Evolutionary conservation across 768 basidiomycete species (phyloP), one percentile per base, ranked within the genome.

Genomic region (Tulasnella sp.): DNA sequence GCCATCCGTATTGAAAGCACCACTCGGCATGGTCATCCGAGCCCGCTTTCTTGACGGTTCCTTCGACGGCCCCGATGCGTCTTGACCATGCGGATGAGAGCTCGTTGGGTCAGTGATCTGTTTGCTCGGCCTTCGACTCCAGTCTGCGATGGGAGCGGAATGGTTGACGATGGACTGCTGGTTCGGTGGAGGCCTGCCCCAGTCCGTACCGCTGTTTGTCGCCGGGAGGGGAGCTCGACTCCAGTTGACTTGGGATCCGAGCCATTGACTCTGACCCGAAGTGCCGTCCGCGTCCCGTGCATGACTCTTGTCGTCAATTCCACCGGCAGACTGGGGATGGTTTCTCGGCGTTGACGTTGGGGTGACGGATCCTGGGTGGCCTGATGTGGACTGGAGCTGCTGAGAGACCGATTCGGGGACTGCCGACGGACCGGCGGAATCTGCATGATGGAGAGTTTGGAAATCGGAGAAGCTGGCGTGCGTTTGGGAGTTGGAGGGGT

Each of bases 351-450:
- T 14, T 22, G 58, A 60, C 2, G 77, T 46, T 78, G 77, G 41
- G 24, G 77, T 31, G 22, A 40, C 50, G 1, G 46, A 46, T 46
- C 54, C 54, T n/a, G 9, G 18, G 72, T 73, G 72, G 31, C 37
- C 34, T 75, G 74, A 48, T 6, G 46, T 75, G 12, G 74, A 69
- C 74, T 75, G 74, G 77, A 78, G 24, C 31, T 64, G 41, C 31
- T 64, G 41, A 20, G 48, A 78, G 34, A 42, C 58, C 20, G 58
- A 41, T 54, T 72, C 60, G 34, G 54, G 54, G 24, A 76, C 76
- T 28, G 58, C 50, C 16, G 50, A 60, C 2, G 77, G 31, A 7
- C 37, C 37, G 1, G 76, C 60, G 28, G 64, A 24, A 18, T 40
- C 42, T 14, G 50, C 6, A 34, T 60, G 77, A 5, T 58, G 77